A percentile compares a stretch with the other conserved stretches of the same genome.
Evolutionary conservation across 73 alveolate species (phyloP).

Genomic region (Durusdinium trenchii): DNA sequence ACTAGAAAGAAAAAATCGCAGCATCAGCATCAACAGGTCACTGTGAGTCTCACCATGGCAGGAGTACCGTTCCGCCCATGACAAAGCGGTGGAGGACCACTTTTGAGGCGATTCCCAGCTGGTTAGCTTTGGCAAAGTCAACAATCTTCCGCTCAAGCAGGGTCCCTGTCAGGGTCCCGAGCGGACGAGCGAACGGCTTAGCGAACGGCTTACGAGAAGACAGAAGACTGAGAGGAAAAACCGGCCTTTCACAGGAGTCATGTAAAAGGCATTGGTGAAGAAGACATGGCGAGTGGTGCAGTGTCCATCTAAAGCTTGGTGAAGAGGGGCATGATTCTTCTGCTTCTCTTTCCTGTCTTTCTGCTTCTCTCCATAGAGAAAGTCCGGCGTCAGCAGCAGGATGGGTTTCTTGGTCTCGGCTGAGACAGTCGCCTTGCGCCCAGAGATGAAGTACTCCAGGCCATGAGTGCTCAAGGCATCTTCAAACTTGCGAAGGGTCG

Average conservation of each 20-base stretch:
- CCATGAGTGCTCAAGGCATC: slow-evolving; percentile 26
- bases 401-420: not conserved
- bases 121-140: slow-evolving; percentile 38
- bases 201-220: too few relatives aligned
- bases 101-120: slow-evolving; percentile 28
- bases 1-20: not conserved
- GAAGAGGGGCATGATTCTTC: not conserved
- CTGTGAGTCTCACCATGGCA: not conserved
- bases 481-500: slow-evolving; percentile 28
- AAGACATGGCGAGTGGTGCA: slow-evolving; percentile 29
- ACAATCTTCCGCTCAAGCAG: slow-evolving; percentile 24
- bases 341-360: not conserved
- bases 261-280: slow-evolving; percentile 4
- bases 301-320: slow-evolving; percentile 1
- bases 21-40: not conserved
- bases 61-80: slow-evolving; percentile 42
- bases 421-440: not conserved
- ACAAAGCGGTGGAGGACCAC: slow-evolving; percentile 63
- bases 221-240: too few relatives aligned
- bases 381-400: slow-evolving; percentile 49
- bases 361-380: not conserved
- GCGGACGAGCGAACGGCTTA: too few relatives aligned
- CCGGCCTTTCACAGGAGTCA: not conserved
- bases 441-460: not conserved
- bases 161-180: too few relatives aligned